Conservation (phyloP, 768 basidiomycete species). For the Suillus bovinus region DNA sequence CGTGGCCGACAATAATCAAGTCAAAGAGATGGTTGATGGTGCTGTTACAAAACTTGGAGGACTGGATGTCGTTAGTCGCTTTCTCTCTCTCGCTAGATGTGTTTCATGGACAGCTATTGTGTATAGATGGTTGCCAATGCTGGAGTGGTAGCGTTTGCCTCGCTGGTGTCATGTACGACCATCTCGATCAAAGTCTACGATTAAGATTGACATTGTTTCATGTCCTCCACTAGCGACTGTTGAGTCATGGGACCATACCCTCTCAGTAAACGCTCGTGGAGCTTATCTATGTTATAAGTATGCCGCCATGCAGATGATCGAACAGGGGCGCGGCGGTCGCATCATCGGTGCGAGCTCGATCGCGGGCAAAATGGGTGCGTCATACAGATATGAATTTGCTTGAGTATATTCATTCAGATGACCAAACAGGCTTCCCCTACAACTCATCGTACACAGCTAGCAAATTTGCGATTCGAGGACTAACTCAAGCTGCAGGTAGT, state of each 20-base stretch:
- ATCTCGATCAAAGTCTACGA: neutral
- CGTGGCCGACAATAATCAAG: constrained; percentile 11
- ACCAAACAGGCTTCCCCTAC: neutral
- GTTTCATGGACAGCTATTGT: neutral
- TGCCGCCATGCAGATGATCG: constrained; percentile 61
- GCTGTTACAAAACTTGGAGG: constrained; percentile 14
- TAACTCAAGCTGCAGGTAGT: constrained; percentile 44
- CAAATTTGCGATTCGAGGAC: constrained; percentile 43
- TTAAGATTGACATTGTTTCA: neutral
- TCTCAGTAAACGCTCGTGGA: constrained; percentile 57
- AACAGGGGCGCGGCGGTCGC: constrained; percentile 50
- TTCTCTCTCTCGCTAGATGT: neutral
- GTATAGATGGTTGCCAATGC: constrained; percentile 31
- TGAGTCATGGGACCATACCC: constrained; percentile 41
- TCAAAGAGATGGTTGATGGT: constrained; percentile 16
- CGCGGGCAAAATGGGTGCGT: constrained; percentile 13
- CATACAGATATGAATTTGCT: neutral
- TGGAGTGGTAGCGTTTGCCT: constrained; percentile 10
- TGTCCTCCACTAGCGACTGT: constrained; percentile 27
- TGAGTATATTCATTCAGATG: neutral
- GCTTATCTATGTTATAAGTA: constrained; percentile 64
- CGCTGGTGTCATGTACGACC: constrained; percentile 15
- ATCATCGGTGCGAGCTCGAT: constrained; percentile 46
- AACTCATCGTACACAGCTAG: constrained; percentile 34
- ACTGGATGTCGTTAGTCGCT: constrained; percentile 16